phyloP scores from a whole-genome alignment of 257 asterid genomes.

The Nemophila menziesii region DNA sequence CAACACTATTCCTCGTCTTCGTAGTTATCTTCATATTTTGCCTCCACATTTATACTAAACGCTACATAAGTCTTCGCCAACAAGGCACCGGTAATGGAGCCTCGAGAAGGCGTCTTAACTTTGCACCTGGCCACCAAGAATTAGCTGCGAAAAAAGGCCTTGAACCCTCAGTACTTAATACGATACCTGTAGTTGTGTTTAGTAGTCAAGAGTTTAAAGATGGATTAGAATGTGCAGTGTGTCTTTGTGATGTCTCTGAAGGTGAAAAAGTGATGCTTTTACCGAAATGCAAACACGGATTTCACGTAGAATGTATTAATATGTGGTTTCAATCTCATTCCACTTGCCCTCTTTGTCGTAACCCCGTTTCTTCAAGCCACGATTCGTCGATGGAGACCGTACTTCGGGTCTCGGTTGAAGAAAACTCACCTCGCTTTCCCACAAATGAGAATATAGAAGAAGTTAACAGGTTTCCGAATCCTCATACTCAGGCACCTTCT shows the following conservation, averaged over 20 bases:
- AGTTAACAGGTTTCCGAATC: constrained; percentile 17
- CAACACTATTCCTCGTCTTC: constrained; percentile 39
- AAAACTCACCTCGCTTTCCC: constrained; percentile 36
- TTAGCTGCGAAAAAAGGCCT: constrained; percentile 38
- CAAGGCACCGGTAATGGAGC: constrained; percentile 22
- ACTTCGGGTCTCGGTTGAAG: constrained; percentile 19
- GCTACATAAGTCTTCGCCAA: constrained; percentile 62
- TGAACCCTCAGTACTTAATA: constrained; percentile 46
- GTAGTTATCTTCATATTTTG: constrained; percentile 47
- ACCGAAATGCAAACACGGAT: constrained; percentile 82
- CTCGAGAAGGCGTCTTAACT: constrained; percentile 26
- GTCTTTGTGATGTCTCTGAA: constrained; percentile 47
- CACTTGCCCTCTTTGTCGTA: constrained; percentile 84
- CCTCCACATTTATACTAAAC: constrained; percentile 62
- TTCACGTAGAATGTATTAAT: constrained; percentile 81
- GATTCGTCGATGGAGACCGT: constrained; percentile 19
- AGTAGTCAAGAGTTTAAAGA: constrained; percentile 34
- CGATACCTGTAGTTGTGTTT: constrained; percentile 45
- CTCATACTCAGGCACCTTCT: constrained; percentile 23
- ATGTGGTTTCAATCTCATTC: constrained; percentile 95
- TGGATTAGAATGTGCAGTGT: constrained; percentile 72
- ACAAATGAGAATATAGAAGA: constrained; percentile 60
- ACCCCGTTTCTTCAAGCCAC: constrained; percentile 21
- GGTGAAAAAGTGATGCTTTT: constrained; percentile 64
- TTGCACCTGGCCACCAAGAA: constrained; percentile 49